A percentile compares a stretch with the other conserved stretches of the same genome.
phyloP scores from a whole-genome alignment of 2,329 filamentous ascomycete species.

The Curvularia sp. region DNA sequence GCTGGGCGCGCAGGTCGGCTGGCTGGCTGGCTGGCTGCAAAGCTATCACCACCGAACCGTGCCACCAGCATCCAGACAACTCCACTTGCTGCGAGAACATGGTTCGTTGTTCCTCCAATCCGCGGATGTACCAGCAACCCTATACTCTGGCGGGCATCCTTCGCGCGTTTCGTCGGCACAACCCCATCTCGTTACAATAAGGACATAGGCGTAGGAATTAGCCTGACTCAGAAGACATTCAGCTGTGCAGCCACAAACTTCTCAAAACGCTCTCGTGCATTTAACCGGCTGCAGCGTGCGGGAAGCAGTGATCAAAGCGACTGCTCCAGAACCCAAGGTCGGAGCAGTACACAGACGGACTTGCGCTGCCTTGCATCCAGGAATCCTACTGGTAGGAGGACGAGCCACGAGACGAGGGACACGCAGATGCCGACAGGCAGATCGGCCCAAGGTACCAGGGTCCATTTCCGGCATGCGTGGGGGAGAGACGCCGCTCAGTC shows the following conservation, averaged over 20 bases:
- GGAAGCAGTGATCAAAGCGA: conserved; percentile 5
- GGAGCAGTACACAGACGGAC: not conserved
- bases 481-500: not conserved
- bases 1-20: not conserved
- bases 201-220: not conserved
- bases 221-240: conserved; percentile 6
- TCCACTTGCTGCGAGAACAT: conserved; percentile 14
- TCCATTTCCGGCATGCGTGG: conserved; percentile 15
- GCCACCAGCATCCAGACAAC: conserved; percentile 14
- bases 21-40: conserved; percentile 2
- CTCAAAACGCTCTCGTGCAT: conserved; percentile 23
- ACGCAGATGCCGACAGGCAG: conserved; percentile 13
- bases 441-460: conserved; percentile 20
- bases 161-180: conserved; percentile 9
- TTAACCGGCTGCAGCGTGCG: conserved; percentile 23
- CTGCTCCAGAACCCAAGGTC: not conserved
- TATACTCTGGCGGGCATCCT: conserved; percentile 11
- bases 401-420: conserved; percentile 8
- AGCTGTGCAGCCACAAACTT: conserved; percentile 22
- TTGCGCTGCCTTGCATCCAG: not conserved
- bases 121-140: conserved; percentile 12
- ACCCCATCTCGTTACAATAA: not conserved
- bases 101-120: conserved; percentile 30
- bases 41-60: conserved; percentile 9
- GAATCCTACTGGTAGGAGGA: not conserved